phyloP scores from a whole-genome alignment of 306 rosid species.

The Styphnolobium japonicum region DNA sequence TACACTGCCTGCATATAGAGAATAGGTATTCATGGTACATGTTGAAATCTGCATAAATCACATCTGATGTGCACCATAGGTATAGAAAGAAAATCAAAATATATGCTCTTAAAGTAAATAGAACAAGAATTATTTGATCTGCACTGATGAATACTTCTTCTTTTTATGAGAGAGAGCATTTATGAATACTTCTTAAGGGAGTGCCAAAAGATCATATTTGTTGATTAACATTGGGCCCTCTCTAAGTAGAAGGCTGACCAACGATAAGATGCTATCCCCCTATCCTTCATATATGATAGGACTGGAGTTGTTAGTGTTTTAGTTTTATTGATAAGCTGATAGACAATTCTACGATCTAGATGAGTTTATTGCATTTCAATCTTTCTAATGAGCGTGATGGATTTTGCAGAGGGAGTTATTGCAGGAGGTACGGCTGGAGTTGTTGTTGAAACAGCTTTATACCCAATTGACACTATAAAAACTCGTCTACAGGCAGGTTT shows the following conservation, averaged over 20 bases:
- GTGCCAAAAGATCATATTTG: not conserved
- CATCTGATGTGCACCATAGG: not conserved
- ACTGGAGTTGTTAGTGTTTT: not conserved
- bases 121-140: not conserved
- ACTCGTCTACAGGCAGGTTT: slow-evolving; percentile 91
- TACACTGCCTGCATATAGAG: not conserved
- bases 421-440: slow-evolving; percentile 97
- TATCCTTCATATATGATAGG: slow-evolving; percentile 15
- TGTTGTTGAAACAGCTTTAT: slow-evolving; percentile 92
- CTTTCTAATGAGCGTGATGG: slow-evolving; percentile 29
- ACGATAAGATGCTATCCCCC: not conserved
- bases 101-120: not conserved
- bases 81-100: not conserved
- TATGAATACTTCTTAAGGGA: not conserved
- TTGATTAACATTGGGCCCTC: not conserved
- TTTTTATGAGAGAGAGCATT: not conserved
- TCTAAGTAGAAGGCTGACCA: slow-evolving; percentile 1
- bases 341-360: not conserved
- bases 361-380: slow-evolving; percentile 10
- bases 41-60: not conserved
- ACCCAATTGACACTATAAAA: slow-evolving; percentile 95
- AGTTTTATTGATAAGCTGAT: not conserved
- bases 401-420: slow-evolving; percentile 84
- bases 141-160: not conserved
- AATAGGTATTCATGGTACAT: not conserved